Conservation (phyloP, 2,329 filamentous ascomycete genomes). For the Penicillium sp. region DNA sequence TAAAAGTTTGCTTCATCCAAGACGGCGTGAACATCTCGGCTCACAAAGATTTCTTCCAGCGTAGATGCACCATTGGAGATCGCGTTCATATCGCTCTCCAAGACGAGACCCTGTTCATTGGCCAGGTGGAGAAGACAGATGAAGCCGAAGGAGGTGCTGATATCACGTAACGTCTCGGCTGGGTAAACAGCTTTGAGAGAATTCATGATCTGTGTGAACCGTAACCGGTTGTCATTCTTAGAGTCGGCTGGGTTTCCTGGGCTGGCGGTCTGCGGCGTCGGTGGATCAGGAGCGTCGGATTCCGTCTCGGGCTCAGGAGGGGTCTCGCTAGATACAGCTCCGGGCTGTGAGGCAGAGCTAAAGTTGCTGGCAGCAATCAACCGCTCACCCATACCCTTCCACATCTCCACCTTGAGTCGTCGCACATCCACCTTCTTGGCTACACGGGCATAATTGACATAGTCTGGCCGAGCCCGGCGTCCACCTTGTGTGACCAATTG, state of each 20-base stretch:
- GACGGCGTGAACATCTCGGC: slow-evolving; percentile 37
- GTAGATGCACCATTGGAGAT: slow-evolving; percentile 26
- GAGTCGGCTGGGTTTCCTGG: slow-evolving; percentile 25
- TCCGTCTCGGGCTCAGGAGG: slow-evolving; percentile 22
- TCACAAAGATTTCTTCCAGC: slow-evolving; percentile 45
- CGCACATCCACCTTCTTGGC: slow-evolving; percentile 64
- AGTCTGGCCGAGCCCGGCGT: slow-evolving; percentile 55
- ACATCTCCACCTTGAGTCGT: slow-evolving; percentile 60
- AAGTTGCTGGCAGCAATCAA: slow-evolving; percentile 37
- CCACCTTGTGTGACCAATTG: slow-evolving; percentile 59
- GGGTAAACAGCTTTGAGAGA: slow-evolving; percentile 80
- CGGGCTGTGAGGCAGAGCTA: slow-evolving; percentile 25
- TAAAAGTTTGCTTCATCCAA: slow-evolving; percentile 34
- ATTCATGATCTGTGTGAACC: slow-evolving; percentile 91
- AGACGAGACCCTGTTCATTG: slow-evolving; percentile 83
- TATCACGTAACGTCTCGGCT: slow-evolving; percentile 80
- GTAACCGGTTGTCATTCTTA: slow-evolving; percentile 55
- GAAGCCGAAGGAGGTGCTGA: slow-evolving; percentile 89
- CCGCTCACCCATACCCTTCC: slow-evolving; percentile 54
- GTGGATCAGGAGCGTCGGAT: slow-evolving; percentile 29
- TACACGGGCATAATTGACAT: slow-evolving; percentile 60
- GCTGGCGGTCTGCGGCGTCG: slow-evolving; percentile 30
- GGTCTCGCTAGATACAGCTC: slow-evolving; percentile 20
- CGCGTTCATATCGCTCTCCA: slow-evolving; percentile 54
- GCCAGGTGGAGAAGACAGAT: slow-evolving; percentile 87